phyloP scores from a whole-genome alignment of 805 yeast species.

The Ogataea pini region DNA sequence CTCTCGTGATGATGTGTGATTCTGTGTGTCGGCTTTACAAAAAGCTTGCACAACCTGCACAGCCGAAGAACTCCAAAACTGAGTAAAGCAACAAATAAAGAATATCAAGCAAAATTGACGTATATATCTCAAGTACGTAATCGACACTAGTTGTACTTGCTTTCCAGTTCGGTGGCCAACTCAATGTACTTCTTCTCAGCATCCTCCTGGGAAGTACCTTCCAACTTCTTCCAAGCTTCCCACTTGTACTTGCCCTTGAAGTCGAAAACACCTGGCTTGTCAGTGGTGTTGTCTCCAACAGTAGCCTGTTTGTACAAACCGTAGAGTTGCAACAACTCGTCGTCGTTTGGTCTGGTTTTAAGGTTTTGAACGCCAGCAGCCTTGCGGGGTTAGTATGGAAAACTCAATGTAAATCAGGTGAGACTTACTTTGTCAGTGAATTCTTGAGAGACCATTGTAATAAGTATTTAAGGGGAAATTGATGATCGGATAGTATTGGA shows the following conservation, averaged over 20 bases:
- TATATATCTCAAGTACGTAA: neutral
- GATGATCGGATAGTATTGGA: neutral
- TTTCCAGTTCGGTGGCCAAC: slow-evolving; percentile 63
- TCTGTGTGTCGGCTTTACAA: slow-evolving; percentile 25
- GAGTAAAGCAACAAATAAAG: neutral
- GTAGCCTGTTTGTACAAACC: slow-evolving; percentile 97
- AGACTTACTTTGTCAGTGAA: slow-evolving; percentile 40
- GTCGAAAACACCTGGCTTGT: slow-evolving; percentile 89
- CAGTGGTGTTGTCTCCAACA: slow-evolving; percentile 86
- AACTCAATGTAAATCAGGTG: too few relatives aligned
- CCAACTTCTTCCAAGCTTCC: slow-evolving; percentile 91
- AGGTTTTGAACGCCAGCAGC: slow-evolving; percentile 80
- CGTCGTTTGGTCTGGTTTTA: slow-evolving; percentile 77
- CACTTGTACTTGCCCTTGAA: slow-evolving; percentile 96
- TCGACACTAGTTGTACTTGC: slow-evolving; percentile 47
- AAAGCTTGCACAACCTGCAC: neutral
- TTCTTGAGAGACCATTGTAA: slow-evolving; percentile 37
- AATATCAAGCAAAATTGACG: neutral
- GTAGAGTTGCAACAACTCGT: slow-evolving; percentile 83
- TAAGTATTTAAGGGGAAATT: slow-evolving; percentile 4
- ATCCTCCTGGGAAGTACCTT: slow-evolving; percentile 84
- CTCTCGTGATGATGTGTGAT: slow-evolving; percentile 56
- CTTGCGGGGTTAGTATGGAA: slow-evolving; percentile 37
- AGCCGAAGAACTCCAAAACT: slow-evolving; percentile 4
- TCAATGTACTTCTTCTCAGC: slow-evolving; percentile 84